phyloP scores from a whole-genome alignment of 2,329 filamentous ascomycete species.

The Arthrobotrys conoides region DNA sequence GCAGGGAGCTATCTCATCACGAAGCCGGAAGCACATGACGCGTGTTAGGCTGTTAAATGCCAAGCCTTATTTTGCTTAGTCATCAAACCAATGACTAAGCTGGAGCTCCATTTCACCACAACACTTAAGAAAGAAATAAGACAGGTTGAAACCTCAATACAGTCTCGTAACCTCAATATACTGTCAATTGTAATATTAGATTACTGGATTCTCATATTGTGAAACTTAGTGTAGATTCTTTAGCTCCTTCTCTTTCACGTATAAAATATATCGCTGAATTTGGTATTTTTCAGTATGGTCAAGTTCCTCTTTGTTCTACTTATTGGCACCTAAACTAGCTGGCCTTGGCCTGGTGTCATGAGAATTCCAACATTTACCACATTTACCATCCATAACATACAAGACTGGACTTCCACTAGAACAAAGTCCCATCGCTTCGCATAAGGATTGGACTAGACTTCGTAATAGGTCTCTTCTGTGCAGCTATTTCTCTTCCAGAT shows the following conservation, averaged over 20 bases:
- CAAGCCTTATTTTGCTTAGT: not conserved
- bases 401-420: constrained; percentile 65
- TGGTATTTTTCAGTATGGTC: not conserved
- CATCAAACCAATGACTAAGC: not conserved
- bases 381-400: not conserved
- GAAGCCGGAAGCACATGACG: constrained; percentile 45
- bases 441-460: constrained; percentile 66
- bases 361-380: not conserved
- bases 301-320: not conserved
- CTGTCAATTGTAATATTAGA: not conserved
- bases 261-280: too few relatives aligned
- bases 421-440: constrained; percentile 67
- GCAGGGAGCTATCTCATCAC: constrained; percentile 22
- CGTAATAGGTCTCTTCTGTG: constrained; percentile 54
- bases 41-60: constrained; percentile 15
- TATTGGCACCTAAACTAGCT: not conserved
- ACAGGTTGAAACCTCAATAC: too few relatives aligned
- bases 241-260: too few relatives aligned
- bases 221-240: too few relatives aligned
- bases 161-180: not conserved
- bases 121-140: not conserved
- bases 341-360: too few relatives aligned
- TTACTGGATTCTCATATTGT: not conserved
- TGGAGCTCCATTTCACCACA: too few relatives aligned
- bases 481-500: constrained; percentile 71